These are phyloP conservation scores for Fusarium cyanostomum DNA, from an alignment of 2,329 filamentous ascomycete genomes.

Conservation along the genomic window DNA sequence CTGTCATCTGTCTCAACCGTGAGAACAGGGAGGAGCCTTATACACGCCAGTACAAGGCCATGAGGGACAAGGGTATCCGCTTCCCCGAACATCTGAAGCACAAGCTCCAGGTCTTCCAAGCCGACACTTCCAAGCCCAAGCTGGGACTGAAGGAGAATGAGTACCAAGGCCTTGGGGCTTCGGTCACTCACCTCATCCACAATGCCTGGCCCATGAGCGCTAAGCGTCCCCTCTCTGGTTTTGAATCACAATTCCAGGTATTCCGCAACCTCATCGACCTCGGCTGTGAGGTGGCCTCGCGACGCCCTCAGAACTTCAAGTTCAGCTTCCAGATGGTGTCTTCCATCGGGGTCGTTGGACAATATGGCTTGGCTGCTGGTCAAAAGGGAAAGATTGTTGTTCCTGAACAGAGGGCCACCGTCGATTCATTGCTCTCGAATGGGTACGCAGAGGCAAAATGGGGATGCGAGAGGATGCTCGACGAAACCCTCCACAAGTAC, in stretches of 20 bases:
- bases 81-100: slow-evolving; percentile 15
- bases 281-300: not conserved
- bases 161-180: not conserved
- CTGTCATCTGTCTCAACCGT: slow-evolving; percentile 19
- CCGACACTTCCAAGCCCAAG: slow-evolving; percentile 11
- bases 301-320: slow-evolving; percentile 13
- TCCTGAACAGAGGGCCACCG: slow-evolving; percentile 16
- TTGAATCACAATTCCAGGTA: slow-evolving; percentile 34
- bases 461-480: slow-evolving; percentile 36
- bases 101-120: slow-evolving; percentile 13
- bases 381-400: slow-evolving; percentile 24
- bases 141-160: slow-evolving; percentile 5
- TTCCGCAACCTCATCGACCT: slow-evolving; percentile 31
- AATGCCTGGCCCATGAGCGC: slow-evolving; percentile 40
- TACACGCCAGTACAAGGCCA: slow-evolving; percentile 15
- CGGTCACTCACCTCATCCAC: slow-evolving; percentile 26
- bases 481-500: slow-evolving; percentile 33
- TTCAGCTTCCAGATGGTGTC: slow-evolving; percentile 33
- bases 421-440: slow-evolving; percentile 23
- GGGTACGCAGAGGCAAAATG: slow-evolving; percentile 37
- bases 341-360: slow-evolving; percentile 17
- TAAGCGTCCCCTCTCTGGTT: slow-evolving; percentile 26
- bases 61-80: slow-evolving; percentile 28
- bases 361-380: slow-evolving; percentile 14
- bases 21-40: not conserved